Conservation (phyloP, 805 yeast species). For the Ogataea populi-albae region DNA sequence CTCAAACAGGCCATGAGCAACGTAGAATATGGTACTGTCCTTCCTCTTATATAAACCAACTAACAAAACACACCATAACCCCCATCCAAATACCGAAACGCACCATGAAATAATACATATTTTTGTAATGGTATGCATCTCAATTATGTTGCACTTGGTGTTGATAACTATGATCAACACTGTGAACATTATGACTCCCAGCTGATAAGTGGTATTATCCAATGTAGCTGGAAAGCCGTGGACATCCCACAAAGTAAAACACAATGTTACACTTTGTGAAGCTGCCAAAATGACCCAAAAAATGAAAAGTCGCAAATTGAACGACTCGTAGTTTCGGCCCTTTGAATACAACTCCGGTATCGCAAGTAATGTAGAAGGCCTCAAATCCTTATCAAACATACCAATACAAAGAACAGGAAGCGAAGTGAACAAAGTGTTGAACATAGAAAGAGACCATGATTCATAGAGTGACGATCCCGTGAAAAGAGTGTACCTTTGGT, state of each 20-base stretch:
- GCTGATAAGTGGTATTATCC: constrained; percentile 78
- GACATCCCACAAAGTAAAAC: constrained; percentile 61
- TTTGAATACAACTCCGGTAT: constrained; percentile 84
- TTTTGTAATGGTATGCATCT: constrained; percentile 73
- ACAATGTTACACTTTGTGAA: constrained; percentile 63
- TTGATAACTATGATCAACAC: constrained; percentile 71
- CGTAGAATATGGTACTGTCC: constrained; percentile 63
- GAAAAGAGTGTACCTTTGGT: constrained; percentile 81
- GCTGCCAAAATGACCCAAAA: constrained; percentile 80
- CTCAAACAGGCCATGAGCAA: constrained; percentile 60
- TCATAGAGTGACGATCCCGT: constrained; percentile 94
- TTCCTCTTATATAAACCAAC: constrained; percentile 61
- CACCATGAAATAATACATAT: constrained; percentile 61
- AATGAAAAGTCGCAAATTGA: constrained; percentile 66
- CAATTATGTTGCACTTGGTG: constrained; percentile 74
- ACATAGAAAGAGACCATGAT: constrained; percentile 96
- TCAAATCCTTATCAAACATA: constrained; percentile 89
- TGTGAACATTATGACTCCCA: constrained; percentile 75
- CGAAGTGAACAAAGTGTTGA: constrained; percentile 92
- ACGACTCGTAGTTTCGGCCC: constrained; percentile 73
- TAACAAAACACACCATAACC: constrained; percentile 76
- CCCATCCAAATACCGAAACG: constrained; percentile 81
- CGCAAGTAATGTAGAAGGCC: constrained; percentile 83
- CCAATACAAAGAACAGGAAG: constrained; percentile 90
- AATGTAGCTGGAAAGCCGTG: constrained; percentile 69